A percentile compares a stretch with the other conserved stretches of the same genome.
Conservation (phyloP, 2,329 filamentous ascomycete genomes). For the Rhinocladiella similis region DNA sequence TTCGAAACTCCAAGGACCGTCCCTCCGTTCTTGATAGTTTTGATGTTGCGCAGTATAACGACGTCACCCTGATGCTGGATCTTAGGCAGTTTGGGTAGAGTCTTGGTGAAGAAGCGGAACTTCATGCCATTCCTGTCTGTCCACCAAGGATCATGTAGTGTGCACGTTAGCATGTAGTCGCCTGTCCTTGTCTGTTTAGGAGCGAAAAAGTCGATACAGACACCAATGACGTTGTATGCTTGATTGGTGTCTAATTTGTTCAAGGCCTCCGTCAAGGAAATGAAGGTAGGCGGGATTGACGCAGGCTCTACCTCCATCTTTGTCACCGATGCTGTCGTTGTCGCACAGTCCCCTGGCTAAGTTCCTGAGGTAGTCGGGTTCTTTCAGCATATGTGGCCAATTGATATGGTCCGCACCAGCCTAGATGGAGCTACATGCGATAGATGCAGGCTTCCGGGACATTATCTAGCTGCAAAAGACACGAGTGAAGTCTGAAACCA, state of each 20-base stretch:
- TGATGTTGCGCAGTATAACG: slow-evolving; percentile 61
- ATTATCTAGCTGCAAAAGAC: too few relatives aligned
- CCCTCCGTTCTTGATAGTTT: slow-evolving; percentile 36
- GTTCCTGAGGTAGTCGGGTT: not conserved
- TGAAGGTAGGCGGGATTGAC: slow-evolving; percentile 44
- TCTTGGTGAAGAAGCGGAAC: slow-evolving; percentile 62
- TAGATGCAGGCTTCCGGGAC: too few relatives aligned
- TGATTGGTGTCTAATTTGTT: not conserved
- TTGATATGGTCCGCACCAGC: too few relatives aligned
- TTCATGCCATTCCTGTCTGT: slow-evolving; percentile 42
- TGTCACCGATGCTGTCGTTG: slow-evolving; percentile 11
- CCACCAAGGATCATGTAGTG: slow-evolving; percentile 61
- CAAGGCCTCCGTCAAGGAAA: slow-evolving; percentile 41
- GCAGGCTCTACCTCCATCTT: slow-evolving; percentile 10
- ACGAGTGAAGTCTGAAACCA: too few relatives aligned
- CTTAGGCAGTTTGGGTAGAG: slow-evolving; percentile 45
- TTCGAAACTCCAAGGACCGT: slow-evolving; percentile 13
- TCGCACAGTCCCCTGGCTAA: not conserved
- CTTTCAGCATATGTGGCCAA: not conserved
- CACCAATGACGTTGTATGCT: slow-evolving; percentile 58
- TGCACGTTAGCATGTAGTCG: slow-evolving; percentile 64
- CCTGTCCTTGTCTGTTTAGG: slow-evolving; percentile 52
- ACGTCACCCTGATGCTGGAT: slow-evolving; percentile 58
- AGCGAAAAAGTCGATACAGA: slow-evolving; percentile 65
- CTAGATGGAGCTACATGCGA: too few relatives aligned